Conservation (phyloP, 208 protist species). For the Novymonas esmeraldas region DNA sequence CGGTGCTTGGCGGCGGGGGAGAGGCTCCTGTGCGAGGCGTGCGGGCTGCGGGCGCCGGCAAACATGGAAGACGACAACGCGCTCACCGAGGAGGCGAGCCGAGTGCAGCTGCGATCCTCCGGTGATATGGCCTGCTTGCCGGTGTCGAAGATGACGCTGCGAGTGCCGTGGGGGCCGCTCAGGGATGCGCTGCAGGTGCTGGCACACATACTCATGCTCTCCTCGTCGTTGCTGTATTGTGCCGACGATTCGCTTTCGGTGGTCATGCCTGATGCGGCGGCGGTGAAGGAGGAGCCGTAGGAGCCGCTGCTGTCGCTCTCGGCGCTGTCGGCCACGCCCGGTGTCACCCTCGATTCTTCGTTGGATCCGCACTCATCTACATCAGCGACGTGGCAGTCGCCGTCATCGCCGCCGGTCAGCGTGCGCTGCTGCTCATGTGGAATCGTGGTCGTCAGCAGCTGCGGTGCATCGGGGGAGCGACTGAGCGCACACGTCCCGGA, state of each 20-base stretch:
- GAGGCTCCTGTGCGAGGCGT: too few species aligned
- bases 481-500: too few species aligned
- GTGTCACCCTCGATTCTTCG: not conserved
- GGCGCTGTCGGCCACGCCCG: not conserved
- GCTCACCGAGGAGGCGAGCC: constrained; percentile 1
- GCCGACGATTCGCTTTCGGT: not conserved
- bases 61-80: constrained; percentile 4
- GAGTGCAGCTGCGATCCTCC: not conserved
- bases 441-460: not conserved
- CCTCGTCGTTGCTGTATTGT: not conserved
- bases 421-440: not conserved
- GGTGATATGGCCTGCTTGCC: not conserved
- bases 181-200: not conserved
- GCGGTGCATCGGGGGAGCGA: not conserved
- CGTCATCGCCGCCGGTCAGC: too few species aligned
- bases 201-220: not conserved
- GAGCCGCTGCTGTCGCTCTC: not conserved
- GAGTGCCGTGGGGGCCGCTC: not conserved
- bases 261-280: not conserved
- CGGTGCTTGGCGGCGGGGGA: not conserved
- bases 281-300: not conserved
- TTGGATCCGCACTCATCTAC: not conserved
- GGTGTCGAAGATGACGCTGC: not conserved
- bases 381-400: not conserved
- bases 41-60: not conserved